phyloP scores from a whole-genome alignment of 1,284 basidiomycete genomes.

The Fereydounia khargensis region DNA sequence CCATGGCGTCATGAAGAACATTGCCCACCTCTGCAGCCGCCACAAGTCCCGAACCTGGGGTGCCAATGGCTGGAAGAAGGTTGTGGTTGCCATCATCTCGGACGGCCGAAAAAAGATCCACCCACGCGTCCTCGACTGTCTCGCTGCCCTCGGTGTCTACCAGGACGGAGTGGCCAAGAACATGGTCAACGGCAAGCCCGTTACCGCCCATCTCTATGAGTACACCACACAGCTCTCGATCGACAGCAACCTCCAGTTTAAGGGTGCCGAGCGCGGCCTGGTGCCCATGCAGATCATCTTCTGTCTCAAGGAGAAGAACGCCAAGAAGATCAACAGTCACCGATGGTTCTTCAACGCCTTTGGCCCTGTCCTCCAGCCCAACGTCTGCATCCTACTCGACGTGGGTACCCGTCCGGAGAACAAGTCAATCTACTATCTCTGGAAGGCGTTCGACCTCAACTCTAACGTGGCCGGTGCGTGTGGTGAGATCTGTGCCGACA shows the following conservation, averaged over 20 bases:
- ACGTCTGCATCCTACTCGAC: conserved; percentile 83
- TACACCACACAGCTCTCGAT: conserved; percentile 88
- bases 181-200: conserved; percentile 78
- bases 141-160: conserved; percentile 63
- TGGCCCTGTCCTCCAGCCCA: conserved; percentile 66
- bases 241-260: conserved; percentile 84
- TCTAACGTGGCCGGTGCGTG: conserved; percentile 87
- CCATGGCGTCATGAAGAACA: conserved; percentile 82
- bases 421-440: conserved; percentile 94
- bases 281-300: conserved; percentile 59
- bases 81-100: conserved; percentile 69
- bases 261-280: conserved; percentile 81
- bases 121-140: conserved; percentile 87
- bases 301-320: conserved; percentile 55
- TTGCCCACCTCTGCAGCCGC: conserved; percentile 70
- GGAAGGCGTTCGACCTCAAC: conserved; percentile 81
- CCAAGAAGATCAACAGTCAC: conserved; percentile 77
- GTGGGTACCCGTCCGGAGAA: conserved; percentile 96
- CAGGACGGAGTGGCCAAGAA: conserved; percentile 80
- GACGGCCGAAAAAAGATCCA: conserved; percentile 91
- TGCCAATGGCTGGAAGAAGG: conserved; percentile 91
- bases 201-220: conserved; percentile 92
- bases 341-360: conserved; percentile 58
- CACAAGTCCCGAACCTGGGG: conserved; percentile 96
- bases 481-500: conserved; percentile 62